Evolutionary conservation across 2,329 filamentous ascomycete genomes (phyloP).

Genomic region (Ramichloridium luteum): DNA sequence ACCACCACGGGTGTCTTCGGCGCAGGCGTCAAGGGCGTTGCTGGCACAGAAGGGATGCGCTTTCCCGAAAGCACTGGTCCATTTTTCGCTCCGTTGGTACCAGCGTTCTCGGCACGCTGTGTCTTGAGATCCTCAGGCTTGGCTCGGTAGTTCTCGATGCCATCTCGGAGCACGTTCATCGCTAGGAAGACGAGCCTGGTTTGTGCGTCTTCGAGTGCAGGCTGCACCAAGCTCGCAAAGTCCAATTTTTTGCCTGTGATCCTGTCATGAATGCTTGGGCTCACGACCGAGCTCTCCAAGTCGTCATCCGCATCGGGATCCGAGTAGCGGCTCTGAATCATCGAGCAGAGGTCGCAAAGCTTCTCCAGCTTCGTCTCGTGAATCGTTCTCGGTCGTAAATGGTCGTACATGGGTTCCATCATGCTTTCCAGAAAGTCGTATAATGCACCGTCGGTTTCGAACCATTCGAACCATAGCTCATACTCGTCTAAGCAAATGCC

Average conservation of each 20-base stretch:
- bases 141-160: constrained; percentile 54
- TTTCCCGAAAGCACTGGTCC: constrained; percentile 42
- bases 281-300: constrained; percentile 15
- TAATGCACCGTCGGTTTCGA: constrained; percentile 48
- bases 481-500: constrained; percentile 56
- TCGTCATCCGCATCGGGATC: constrained; percentile 41
- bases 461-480: constrained; percentile 55
- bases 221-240: constrained; percentile 50
- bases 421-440: constrained; percentile 56
- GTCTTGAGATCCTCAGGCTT: constrained; percentile 54
- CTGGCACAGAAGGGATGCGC: constrained; percentile 21
- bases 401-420: constrained; percentile 55
- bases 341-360: constrained; percentile 53
- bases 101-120: constrained; percentile 23
- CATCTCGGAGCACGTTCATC: constrained; percentile 49
- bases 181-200: constrained; percentile 54
- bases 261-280: constrained; percentile 12
- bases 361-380: constrained; percentile 55
- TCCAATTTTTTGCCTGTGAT: constrained; percentile 34
- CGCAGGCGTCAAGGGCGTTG: constrained; percentile 28
- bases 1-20: constrained; percentile 41
- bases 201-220: constrained; percentile 55
- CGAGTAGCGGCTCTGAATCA: constrained; percentile 55
- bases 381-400: constrained; percentile 52
- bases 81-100: constrained; percentile 19